Base-by-base conservation (phyloP, 164 flowering plant species). In the Liquidambar formosana region DNA sequence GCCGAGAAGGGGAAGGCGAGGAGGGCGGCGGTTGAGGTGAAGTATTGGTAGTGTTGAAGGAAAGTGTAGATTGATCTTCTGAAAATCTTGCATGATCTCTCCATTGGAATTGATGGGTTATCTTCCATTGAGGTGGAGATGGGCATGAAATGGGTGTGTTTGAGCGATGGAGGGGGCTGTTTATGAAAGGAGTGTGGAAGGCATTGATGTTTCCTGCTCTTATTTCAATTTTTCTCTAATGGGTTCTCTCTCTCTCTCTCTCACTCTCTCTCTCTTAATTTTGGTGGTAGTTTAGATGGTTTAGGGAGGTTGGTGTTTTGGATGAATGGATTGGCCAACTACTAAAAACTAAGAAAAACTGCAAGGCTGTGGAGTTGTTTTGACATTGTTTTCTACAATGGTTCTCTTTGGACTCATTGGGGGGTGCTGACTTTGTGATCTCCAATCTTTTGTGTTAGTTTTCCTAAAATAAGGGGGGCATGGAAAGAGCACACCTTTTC, bases 21-120 rank as follows among this genome's bases (percentile, higher is more conserved):
- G n/a, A 86, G 26, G 0, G 92, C 78, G 0, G 85, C 75, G 0
- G 65, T 66, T 18, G 81, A 60, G 47, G 95, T 82, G 77, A 89
- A 85, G 78, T 64, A 77, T 8, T 84, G 81, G 59, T 87, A 92
- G 74, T 84, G 75, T 73, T 80, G 79, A 1, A 94, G 88, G 72
- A 90, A 92, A 11, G 70, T 79, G 72, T 81, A 68, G 71, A 94
- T 71, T 72, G 99, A 94, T 80, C 71, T 86, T 71, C 99, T 82
- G 21, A 86, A 33, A 67, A 82, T 88, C 75, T 73, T 89, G 69
- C 64, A 28, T 66, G 89, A 44, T 66, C 61, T 74, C 69, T 71
- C 89, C 94, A 86, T 86, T 59, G 83, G 71, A 22, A 76, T 22
- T 41, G 52, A 46, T 62, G 64, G 33, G 15, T 16, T 47, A 15